Base-by-base conservation (phyloP, 139 green algal genomes). In the Astrephomene gubernaculifera region DNA sequence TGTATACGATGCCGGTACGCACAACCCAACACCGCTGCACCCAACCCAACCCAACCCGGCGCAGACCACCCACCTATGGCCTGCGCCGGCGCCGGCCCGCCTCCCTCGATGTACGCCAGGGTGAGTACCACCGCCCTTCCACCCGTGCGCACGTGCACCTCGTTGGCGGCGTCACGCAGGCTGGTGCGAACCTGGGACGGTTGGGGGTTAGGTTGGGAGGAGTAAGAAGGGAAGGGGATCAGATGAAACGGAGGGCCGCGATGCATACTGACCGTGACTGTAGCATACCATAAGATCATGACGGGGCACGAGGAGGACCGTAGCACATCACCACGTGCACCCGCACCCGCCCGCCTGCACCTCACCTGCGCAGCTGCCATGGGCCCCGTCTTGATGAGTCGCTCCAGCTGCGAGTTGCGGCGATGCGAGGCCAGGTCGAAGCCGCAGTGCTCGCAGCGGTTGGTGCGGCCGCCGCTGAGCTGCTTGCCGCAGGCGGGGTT, bases 61-160 rank as follows among this genome's bases (percentile, higher is more conserved):
- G n/a, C n/a, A n/a, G n/a, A n/a, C n/a, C n/a, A 67, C 60, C 22
- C 54, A 81, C 73, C 73, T 33, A 81, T 70, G 25, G 73, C 53
- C 36, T 81, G 73, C 21, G 45, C 45, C 3, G 71, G 71, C 17
- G 71, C 71, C 33, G 45, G 45, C 33, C 22, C 45, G 21, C 22
- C 45, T 1, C 71, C 71, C 52, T 81, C 52, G 27, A 54, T 69
- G 33, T 81, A 81, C 33, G 69, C 25, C 52, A 81, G 36, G 22
- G 73, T 81, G 29, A 81, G 73, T 53, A 81, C 73, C 73, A 81
- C 73, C 49, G 73, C 53, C 73, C 53, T 69, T 52, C 73, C 73
- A 53, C 73, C 73, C 41, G 52, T 70, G 35, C 73, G 73, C 53
- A 81, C 73, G 33, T 81, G 73, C 19, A 53, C 73, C 73, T 81